Evolutionary conservation across 1,139 yeast species (phyloP), one percentile per base, ranked within the genome.

Genomic region (Scheffersomyces quercinus): DNA sequence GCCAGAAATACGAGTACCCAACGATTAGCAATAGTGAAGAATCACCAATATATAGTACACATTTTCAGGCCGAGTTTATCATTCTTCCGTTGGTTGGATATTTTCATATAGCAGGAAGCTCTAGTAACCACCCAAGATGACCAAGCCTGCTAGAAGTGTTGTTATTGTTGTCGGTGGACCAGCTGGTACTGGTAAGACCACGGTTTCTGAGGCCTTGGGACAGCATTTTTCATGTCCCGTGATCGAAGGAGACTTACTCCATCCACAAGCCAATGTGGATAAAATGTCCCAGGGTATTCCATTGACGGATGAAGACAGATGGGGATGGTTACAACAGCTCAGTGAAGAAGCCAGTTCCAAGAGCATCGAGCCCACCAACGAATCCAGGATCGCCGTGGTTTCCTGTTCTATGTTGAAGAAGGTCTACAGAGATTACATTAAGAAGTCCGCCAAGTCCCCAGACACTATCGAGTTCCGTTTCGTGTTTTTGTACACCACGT

Each of bases 141-240:
- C n/a, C 10, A 15, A 31, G 24, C 24, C 35, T 14, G 15, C 35
- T 2, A 31, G 20, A 14, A 31, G 35, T 14, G 24, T 31, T 2
- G 70, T 73, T 3, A 62, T 73, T 29, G 73, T 75, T 9, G 77
- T 74, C 13, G 96, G 95, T 2, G 99, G 99, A 0, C 96, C 98
- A 2, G 90, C 97, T 0, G 97, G 97, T 10, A 86, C 96, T 3
- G 98, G 98, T 2, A 91, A 91, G 62, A 77, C 95, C 29, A 88
- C 97, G 1, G 77, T 87, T 28, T 95, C 89, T 0, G 66, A 67
- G n/a, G 56, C 65, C 15, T 59, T 91, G 30, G 62, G 86, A 1
- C 47, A 63, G 15, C 54, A 63, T 31, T 68, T 75, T 37, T 53
- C 64, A 2, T 75, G 85, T 45, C 76, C 82, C 2, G 88, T 81